A percentile compares a stretch with the other conserved stretches of the same genome.
Conservation (phyloP, 129 eudicot species). For the Tagetes erecta region DNA sequence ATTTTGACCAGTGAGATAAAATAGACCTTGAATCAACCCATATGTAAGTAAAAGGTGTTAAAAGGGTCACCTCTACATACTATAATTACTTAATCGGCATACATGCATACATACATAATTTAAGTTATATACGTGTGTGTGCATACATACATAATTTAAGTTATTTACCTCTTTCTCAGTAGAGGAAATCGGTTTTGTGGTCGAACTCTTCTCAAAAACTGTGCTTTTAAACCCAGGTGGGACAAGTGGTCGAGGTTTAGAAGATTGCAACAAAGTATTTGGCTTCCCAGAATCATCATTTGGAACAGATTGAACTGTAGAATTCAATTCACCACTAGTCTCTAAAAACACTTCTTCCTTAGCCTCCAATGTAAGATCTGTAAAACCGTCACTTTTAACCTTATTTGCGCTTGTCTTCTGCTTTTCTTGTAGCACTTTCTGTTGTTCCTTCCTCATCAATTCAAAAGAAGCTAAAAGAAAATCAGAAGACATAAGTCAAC, state of each 20-base stretch:
- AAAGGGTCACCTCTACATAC: too few species aligned
- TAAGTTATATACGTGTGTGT: too few species aligned
- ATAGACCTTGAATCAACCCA: too few species aligned
- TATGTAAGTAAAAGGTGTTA: too few species aligned
- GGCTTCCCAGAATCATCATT: slow-evolving; percentile 55
- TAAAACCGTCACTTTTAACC: slow-evolving; percentile 43
- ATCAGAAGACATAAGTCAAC: slow-evolving; percentile 8
- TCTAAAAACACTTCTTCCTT: slow-evolving; percentile 47
- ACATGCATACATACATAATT: neutral
- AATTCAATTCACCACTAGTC: slow-evolving; percentile 37
- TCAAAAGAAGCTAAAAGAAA: slow-evolving; percentile 78
- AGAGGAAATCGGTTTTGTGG: slow-evolving; percentile 42
- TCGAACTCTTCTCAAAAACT: slow-evolving; percentile 57
- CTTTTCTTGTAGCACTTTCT: slow-evolving; percentile 81
- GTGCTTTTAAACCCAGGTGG: slow-evolving; percentile 88
- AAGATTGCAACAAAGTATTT: slow-evolving; percentile 46
- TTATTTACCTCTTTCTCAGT: slow-evolving; percentile 51
- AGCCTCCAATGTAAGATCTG: slow-evolving; percentile 49
- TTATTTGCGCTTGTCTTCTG: slow-evolving; percentile 57
- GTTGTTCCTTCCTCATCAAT: slow-evolving; percentile 94
- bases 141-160: neutral
- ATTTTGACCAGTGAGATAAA: too few species aligned
- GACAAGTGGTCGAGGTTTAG: slow-evolving; percentile 75
- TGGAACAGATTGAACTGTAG: slow-evolving; percentile 37
- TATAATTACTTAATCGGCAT: neutral